Evolutionary conservation across 1,139 yeast genomes (phyloP), one percentile per base, ranked within the genome.

Genomic region (Geotrichum fermentans): DNA sequence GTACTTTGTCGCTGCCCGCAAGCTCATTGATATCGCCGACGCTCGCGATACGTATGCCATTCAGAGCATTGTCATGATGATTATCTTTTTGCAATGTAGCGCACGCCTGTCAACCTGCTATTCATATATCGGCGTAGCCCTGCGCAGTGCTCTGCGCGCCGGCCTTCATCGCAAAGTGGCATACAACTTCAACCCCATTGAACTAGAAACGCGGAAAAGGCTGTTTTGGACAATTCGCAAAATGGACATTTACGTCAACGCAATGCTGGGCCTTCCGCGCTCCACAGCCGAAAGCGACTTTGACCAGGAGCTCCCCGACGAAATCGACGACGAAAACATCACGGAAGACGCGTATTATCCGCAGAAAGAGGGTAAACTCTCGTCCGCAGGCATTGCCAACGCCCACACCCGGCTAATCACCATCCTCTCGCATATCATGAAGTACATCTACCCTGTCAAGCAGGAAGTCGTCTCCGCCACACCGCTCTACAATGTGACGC

Each of bases 81-180:
- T 86, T 50, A 74, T 89, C 58, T 89, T 88, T 63, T 70, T 89
- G 49, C 96, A 89, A 67, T 88, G 96, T 63, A 84, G 95, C 2
- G 96, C 96, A 0, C 74, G 96, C 54, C 72, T 90, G 51, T 83
- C 95, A 0, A 87, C 96, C 0, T 89, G 97, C 66, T 89, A 89
- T 64, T 82, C 95, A 0, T 89, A 87, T 64, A 85, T 88, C 56
- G 96, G 97, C n/a, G 83, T 87, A 46, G 97, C 96, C 0, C 70
- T 89, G 59, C 73, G 97, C 62, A 83, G 92, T 45, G 95, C 95
- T 0, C 69, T 89, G 46, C 77, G 94, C 56, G 94, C 88, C 61
- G 97, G 97, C 0, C 72, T 87, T 32, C 97, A 89, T 65, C 73
- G 97, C 56, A 82, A 83, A 59, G 72, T 85, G 43, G 73, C 79